Percentiles rank a stretch among this genome's conserved stretches.
Evolutionary conservation across 164 flowering plant genomes (phyloP).

Genomic region (Stephania japonica): DNA sequence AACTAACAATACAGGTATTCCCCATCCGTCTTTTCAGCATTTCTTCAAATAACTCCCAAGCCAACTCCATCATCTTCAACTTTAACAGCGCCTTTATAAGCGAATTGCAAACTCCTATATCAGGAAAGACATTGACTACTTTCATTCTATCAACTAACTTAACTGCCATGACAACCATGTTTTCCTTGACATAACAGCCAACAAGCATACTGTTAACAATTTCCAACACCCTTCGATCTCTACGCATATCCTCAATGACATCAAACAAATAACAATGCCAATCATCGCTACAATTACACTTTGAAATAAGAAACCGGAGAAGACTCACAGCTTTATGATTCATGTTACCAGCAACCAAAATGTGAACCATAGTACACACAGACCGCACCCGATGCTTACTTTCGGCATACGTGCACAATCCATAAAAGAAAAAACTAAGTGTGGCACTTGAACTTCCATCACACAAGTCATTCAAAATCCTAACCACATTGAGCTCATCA

Average conservation of each 20-base stretch:
- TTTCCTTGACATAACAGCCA: conserved; percentile 29
- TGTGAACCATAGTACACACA: conserved; percentile 37
- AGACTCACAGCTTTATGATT: conserved; percentile 36
- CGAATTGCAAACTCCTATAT: conserved; percentile 27
- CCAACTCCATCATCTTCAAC: conserved; percentile 27
- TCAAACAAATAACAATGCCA: conserved; percentile 18
- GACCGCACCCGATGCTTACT: conserved; percentile 21
- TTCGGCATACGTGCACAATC: too few species aligned
- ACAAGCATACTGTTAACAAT: conserved; percentile 40
- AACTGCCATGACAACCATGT: conserved; percentile 30
- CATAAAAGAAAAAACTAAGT: too few species aligned
- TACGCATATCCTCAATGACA: conserved; percentile 22
- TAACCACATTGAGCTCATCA: conserved; percentile 19
- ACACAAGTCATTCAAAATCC: conserved; percentile 33
- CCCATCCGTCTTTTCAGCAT: conserved; percentile 25
- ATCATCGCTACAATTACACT: conserved; percentile 14
- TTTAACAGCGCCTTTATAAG: conserved; percentile 28
- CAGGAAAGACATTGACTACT: conserved; percentile 25
- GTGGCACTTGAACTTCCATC: conserved; percentile 31
- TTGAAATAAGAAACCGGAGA: conserved; percentile 20
- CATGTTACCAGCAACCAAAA: conserved; percentile 40
- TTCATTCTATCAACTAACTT: conserved; percentile 25
- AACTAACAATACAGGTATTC: conserved; percentile 26
- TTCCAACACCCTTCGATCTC: conserved; percentile 18
- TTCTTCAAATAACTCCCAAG: conserved; percentile 37